Conservation (phyloP, 768 basidiomycete species). For the Russula compacta region DNA sequence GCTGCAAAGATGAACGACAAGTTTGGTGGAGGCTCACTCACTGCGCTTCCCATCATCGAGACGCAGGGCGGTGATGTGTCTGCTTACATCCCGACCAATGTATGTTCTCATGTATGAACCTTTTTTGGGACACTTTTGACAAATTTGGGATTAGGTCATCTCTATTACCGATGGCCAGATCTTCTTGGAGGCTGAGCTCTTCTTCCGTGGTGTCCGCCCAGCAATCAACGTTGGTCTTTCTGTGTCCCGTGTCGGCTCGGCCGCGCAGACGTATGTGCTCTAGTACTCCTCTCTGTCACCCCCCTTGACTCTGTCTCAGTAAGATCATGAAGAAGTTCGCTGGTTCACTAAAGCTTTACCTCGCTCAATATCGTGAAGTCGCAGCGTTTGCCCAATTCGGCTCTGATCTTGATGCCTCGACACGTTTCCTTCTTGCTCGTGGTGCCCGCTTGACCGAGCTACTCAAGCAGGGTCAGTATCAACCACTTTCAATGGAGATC, state of each 20-base stretch:
- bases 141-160: slow-evolving; percentile 60
- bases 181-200: slow-evolving; percentile 99
- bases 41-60: slow-evolving; percentile 98
- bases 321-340: slow-evolving; percentile 99
- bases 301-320: slow-evolving; percentile 29
- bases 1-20: slow-evolving; percentile 99
- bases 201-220: slow-evolving; percentile 99
- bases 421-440: slow-evolving; percentile 95
- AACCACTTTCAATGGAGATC: slow-evolving; percentile 87
- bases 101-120: slow-evolving; percentile 29
- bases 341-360: slow-evolving; percentile 98
- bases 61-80: slow-evolving; percentile 99
- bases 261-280: slow-evolving; percentile 91
- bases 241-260: slow-evolving; percentile 99
- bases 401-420: slow-evolving; percentile 99
- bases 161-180: slow-evolving; percentile 99
- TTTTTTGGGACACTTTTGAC: not conserved
- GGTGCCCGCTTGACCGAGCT: slow-evolving; percentile 98
- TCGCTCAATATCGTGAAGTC: slow-evolving; percentile 99
- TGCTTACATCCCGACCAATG: slow-evolving; percentile 94
- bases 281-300: not conserved
- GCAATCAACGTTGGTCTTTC: slow-evolving; percentile 99
- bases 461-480: slow-evolving; percentile 97
- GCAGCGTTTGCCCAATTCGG: slow-evolving; percentile 99
- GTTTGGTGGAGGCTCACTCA: slow-evolving; percentile 97